A percentile compares a stretch with the other conserved stretches of the same genome.
These are phyloP conservation scores for Vitis hybrid DNA, from an alignment of 177 flowering plant species.

Conservation along the genomic window DNA sequence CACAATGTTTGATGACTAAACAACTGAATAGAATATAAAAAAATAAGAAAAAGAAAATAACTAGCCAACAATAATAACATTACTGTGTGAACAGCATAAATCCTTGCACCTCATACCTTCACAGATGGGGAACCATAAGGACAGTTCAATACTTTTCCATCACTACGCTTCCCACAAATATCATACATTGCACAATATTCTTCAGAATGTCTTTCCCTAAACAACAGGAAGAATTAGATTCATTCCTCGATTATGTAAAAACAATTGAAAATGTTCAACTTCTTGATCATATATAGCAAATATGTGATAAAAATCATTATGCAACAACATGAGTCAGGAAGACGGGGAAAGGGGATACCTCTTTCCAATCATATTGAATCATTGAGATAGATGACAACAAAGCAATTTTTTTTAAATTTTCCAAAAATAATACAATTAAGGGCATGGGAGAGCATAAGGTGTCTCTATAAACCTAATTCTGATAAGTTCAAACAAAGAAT, in stretches of 20 bases:
- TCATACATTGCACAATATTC: slow-evolving; percentile 92
- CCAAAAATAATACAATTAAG: too few species aligned
- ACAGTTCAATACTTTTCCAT: slow-evolving; percentile 87
- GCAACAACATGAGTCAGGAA: background rate
- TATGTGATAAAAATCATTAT: background rate
- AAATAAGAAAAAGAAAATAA: too few species aligned
- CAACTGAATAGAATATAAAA: background rate
- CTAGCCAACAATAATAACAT: too few species aligned
- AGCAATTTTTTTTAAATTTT: background rate
- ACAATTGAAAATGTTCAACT: background rate
- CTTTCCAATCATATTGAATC: background rate
- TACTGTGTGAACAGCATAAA: too few species aligned
- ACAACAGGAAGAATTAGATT: slow-evolving; percentile 15
- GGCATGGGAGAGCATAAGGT: too few species aligned
- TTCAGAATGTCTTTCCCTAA: slow-evolving; percentile 61
- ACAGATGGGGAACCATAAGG: slow-evolving; percentile 70
- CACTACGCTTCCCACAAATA: slow-evolving; percentile 84
- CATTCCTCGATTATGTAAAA: background rate
- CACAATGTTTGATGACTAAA: background rate
- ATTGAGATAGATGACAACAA: background rate
- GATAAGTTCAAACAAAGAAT: too few species aligned
- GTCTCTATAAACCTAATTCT: too few species aligned
- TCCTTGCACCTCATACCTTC: slow-evolving; percentile 53
- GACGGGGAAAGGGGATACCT: background rate
- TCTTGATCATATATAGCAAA: background rate